Percentiles rank a stretch among this genome's conserved stretches.
Evolutionary conservation across 495 filamentous ascomycete genomes (phyloP).

Genomic region (Lophium mytilinum): DNA sequence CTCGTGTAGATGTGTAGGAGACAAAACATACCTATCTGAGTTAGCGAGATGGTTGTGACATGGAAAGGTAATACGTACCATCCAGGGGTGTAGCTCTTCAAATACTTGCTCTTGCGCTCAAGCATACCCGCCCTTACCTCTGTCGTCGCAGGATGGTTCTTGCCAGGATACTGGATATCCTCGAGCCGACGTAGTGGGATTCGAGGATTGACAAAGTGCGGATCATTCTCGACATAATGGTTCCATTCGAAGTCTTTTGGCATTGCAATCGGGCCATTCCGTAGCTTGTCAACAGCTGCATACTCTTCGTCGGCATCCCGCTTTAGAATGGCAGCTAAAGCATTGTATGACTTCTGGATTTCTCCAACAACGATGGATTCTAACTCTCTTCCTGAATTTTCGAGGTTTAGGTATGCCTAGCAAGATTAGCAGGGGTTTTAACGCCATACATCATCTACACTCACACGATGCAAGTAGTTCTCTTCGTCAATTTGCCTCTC

Average conservation of each 20-base stretch:
- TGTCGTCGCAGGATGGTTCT: constrained; percentile 74
- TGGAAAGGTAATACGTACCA: constrained; percentile 54
- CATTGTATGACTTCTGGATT: constrained; percentile 94
- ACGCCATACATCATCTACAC: constrained; percentile 10
- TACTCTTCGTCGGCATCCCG: constrained; percentile 79
- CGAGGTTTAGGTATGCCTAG: constrained; percentile 89
- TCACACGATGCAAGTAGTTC: constrained; percentile 88
- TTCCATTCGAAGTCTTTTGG: constrained; percentile 90
- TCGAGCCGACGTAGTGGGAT: constrained; percentile 69
- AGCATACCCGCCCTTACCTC: constrained; percentile 85
- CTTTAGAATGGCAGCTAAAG: constrained; percentile 80
- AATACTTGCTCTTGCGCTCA: constrained; percentile 96
- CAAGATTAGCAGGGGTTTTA: constrained; percentile 19
- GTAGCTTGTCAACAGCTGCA: constrained; percentile 69
- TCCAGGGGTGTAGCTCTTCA: constrained; percentile 95
- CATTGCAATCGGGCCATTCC: constrained; percentile 76
- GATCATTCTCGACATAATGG: constrained; percentile 70
- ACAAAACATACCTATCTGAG: constrained; percentile 75
- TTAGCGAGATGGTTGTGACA: constrained; percentile 28
- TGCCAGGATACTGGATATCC: constrained; percentile 89
- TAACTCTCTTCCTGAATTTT: constrained; percentile 86
- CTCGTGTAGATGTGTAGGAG: constrained; percentile 93
- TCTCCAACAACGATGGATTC: constrained; percentile 94
- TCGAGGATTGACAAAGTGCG: constrained; percentile 80
- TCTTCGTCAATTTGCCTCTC: constrained; percentile 93